A percentile compares a stretch with the other conserved stretches of the same genome.
phyloP scores from a whole-genome alignment of 1,284 basidiomycete species.

The Boletus smithii region DNA sequence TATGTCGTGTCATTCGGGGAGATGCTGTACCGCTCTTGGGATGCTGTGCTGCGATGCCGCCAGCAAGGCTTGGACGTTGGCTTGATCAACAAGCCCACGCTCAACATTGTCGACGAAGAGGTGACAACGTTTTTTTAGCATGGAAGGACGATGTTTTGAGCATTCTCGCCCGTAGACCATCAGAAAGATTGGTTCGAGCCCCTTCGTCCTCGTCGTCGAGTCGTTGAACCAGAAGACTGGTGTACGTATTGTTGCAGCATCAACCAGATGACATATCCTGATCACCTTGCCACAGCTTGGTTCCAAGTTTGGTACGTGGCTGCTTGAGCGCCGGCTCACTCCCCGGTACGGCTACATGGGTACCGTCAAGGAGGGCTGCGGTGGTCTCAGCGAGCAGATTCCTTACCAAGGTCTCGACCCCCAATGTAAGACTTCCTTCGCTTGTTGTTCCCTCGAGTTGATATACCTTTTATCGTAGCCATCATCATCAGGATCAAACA shows the following conservation, averaged over 20 bases:
- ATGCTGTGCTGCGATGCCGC: conserved; percentile 72
- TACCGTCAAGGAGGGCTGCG: conserved; percentile 76
- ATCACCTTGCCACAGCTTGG: conserved; percentile 51
- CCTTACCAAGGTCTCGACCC: conserved; percentile 71
- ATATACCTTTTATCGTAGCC: conserved; percentile 39
- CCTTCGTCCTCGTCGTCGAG: conserved; percentile 80
- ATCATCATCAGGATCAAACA: conserved; percentile 65
- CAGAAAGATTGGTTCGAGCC: conserved; percentile 65
- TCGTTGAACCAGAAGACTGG: conserved; percentile 86
- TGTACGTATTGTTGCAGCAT: conserved; percentile 39
- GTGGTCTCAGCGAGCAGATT: conserved; percentile 80
- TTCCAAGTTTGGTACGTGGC: conserved; percentile 78
- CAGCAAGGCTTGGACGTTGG: conserved; percentile 74
- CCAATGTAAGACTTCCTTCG: conserved; percentile 48
- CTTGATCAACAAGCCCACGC: conserved; percentile 78
- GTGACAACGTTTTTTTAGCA: conserved; percentile 32
- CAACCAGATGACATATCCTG: neutral
- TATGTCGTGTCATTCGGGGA: conserved; percentile 81
- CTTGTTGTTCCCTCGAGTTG: conserved; percentile 1
- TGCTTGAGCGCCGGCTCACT: conserved; percentile 74
- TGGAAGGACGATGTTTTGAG: neutral
- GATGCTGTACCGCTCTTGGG: conserved; percentile 77
- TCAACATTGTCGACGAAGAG: conserved; percentile 81
- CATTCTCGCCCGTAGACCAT: conserved; percentile 43
- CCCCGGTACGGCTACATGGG: conserved; percentile 82